These are phyloP conservation scores for Lichtheimia ramosa DNA, from an alignment of 371 early-diverging fungal genomes.

Conservation along the genomic window DNA sequence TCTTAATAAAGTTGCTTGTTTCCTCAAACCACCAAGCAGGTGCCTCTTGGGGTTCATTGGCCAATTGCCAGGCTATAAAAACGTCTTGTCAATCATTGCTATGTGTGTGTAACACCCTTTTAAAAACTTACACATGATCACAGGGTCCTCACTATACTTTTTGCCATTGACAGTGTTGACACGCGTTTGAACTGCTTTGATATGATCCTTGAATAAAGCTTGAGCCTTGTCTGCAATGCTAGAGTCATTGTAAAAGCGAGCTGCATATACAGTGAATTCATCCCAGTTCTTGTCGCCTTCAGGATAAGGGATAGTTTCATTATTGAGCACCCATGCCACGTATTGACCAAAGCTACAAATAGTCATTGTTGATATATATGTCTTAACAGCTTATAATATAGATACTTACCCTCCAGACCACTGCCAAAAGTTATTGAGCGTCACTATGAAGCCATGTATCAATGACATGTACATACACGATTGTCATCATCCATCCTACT, in stretches of 20 bases:
- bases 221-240: constrained; percentile 19
- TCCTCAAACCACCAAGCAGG: constrained; percentile 48
- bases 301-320: constrained; percentile 50
- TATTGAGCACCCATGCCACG: constrained; percentile 48
- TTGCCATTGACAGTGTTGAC: constrained; percentile 39
- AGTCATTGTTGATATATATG: too few species aligned
- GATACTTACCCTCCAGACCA: constrained; percentile 58
- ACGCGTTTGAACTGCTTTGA: constrained; percentile 29
- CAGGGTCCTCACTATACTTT: constrained; percentile 35
- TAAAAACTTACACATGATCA: constrained; percentile 33
- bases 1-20: constrained; percentile 48
- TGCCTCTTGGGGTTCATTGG: constrained; percentile 44
- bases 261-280: constrained; percentile 22
- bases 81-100: too few species aligned
- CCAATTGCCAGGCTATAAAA: constrained; percentile 42
- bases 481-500: constrained; percentile 4
- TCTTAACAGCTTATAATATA: background rate
- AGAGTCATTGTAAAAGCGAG: constrained; percentile 45
- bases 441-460: constrained; percentile 23
- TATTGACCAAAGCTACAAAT: constrained; percentile 32
- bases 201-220: constrained; percentile 33
- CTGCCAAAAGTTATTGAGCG: constrained; percentile 61
- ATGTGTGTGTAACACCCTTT: too few species aligned
- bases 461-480: background rate
- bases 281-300: constrained; percentile 16